A percentile compares a stretch with the other conserved stretches of the same genome.
Conservation (phyloP, 345 rosid species). For the Arabidopsis suecica region DNA sequence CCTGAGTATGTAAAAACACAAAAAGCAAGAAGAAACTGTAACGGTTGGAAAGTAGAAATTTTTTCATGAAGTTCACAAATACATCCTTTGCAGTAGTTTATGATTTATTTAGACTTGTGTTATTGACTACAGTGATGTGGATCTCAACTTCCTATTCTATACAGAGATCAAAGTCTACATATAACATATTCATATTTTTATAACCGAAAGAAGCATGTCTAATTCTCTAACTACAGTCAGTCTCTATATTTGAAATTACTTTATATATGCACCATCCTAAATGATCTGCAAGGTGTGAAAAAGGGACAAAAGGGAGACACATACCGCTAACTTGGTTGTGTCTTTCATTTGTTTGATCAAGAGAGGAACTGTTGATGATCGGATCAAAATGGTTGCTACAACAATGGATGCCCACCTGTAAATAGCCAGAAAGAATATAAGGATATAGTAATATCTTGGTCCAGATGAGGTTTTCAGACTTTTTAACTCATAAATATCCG, state of each 20-base stretch:
- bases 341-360: constrained; percentile 78
- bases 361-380: constrained; percentile 72
- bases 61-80: constrained; percentile 5
- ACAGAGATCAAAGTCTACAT: background rate
- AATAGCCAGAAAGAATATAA: constrained; percentile 9
- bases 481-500: background rate
- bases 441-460: background rate
- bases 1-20: background rate
- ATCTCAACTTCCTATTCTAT: constrained; percentile 8
- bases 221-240: background rate
- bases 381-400: constrained; percentile 69
- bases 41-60: constrained; percentile 8
- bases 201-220: constrained; percentile 16
- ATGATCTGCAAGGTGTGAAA: constrained; percentile 8
- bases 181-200: background rate
- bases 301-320: constrained; percentile 29
- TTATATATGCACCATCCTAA: constrained; percentile 12
- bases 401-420: constrained; percentile 91
- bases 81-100: background rate
- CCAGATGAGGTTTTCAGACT: background rate
- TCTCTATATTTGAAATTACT: background rate
- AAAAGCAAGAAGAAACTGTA: background rate
- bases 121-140: background rate
- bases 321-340: constrained; percentile 69
- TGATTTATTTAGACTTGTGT: background rate